Evolutionary conservation across 2,329 filamentous ascomycete species (phyloP).

Genomic region (Podosphaera leucotricha): DNA sequence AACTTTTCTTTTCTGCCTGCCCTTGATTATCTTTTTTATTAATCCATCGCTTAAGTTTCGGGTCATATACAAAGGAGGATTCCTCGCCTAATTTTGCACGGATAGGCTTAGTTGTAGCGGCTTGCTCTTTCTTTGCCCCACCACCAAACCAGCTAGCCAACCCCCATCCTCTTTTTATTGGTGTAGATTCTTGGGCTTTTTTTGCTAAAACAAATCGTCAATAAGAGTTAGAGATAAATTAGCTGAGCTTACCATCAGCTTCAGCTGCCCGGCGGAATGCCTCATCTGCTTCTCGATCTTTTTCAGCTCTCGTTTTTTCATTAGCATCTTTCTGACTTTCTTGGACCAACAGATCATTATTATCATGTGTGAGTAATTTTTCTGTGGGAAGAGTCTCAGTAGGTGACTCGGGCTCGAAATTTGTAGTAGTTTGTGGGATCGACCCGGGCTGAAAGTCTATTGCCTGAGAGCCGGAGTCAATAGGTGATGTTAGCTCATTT

Average conservation of each 20-base stretch:
- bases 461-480: conserved; percentile 6
- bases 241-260: conserved; percentile 33
- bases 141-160: conserved; percentile 70
- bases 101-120: conserved; percentile 36
- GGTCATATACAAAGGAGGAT: conserved; percentile 81
- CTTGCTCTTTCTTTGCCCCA: conserved; percentile 25
- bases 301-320: conserved; percentile 39
- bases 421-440: conserved; percentile 22
- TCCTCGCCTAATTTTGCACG: conserved; percentile 85
- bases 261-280: conserved; percentile 68
- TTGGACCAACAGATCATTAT: conserved; percentile 27
- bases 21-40: conserved; percentile 69
- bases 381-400: conserved; percentile 37
- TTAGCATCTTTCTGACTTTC: conserved; percentile 24
- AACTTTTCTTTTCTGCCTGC: conserved; percentile 31
- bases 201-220: conserved; percentile 27
- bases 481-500: conserved; percentile 16
- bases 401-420: conserved; percentile 20
- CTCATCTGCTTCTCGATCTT: conserved; percentile 61
- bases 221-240: conserved; percentile 3
- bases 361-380: conserved; percentile 62
- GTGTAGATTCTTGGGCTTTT: conserved; percentile 28
- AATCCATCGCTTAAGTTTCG: conserved; percentile 91
- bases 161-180: conserved; percentile 48
- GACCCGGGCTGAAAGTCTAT: conserved; percentile 9